These are phyloP conservation scores for Sarocladium strictum DNA, from an alignment of 2,329 filamentous ascomycete genomes.

Conservation along the genomic window DNA sequence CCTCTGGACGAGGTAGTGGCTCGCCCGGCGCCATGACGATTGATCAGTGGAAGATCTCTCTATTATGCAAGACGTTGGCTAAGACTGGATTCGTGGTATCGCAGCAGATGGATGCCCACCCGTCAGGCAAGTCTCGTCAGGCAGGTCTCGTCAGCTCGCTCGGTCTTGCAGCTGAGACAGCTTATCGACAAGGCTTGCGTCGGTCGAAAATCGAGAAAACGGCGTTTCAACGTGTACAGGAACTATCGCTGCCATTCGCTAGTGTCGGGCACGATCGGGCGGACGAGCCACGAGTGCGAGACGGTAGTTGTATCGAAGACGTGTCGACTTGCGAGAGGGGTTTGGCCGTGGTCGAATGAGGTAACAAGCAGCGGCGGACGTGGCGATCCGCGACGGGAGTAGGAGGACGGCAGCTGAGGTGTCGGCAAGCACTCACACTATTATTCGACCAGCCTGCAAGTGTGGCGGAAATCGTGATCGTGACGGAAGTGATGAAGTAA, in stretches of 20 bases:
- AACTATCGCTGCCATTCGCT: slow-evolving; percentile 1
- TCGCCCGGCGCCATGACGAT: slow-evolving; percentile 21
- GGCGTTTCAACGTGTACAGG: no score
- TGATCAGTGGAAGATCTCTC: not conserved
- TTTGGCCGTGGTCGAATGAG: slow-evolving; percentile 4
- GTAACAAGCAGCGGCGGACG: slow-evolving; percentile 1
- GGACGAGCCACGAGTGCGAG: not conserved
- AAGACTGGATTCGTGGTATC: not conserved
- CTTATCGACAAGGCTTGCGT: not conserved
- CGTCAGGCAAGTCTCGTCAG: not conserved
- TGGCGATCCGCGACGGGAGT: not conserved
- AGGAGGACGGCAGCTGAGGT: not conserved
- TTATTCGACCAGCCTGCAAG: not conserved
- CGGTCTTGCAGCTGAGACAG: not conserved
- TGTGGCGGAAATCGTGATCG: not conserved
- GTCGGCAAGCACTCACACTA: not conserved
- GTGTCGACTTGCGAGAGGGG: slow-evolving; percentile 5
- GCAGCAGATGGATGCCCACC: not conserved
- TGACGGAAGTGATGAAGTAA: not conserved
- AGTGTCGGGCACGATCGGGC: not conserved
- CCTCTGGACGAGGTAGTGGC: slow-evolving; percentile 43
- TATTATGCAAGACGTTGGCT: not conserved
- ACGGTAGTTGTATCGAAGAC: slow-evolving; percentile 1
- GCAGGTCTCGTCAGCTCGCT: not conserved
- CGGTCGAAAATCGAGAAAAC: not conserved